Conservation (phyloP, 768 basidiomycete species). For the Phlebiopsis gigantea region DNA sequence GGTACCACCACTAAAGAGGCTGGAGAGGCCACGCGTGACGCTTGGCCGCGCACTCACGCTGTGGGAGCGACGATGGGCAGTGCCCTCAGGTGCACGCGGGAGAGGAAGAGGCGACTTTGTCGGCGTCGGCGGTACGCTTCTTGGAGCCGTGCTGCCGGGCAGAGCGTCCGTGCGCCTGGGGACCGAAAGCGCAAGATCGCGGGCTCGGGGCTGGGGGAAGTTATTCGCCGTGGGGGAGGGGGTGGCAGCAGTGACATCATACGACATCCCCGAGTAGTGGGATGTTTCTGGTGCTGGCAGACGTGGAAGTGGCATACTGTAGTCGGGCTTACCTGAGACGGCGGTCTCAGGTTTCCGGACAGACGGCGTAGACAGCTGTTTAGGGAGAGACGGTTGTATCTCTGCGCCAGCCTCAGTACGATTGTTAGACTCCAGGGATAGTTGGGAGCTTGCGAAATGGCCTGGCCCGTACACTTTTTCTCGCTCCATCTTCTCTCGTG, state of each 20-base stretch:
- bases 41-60: constrained; percentile 74
- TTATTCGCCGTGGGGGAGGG: constrained; percentile 56
- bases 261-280: constrained; percentile 79
- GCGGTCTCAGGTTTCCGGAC: constrained; percentile 30
- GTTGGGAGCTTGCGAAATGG: constrained; percentile 88
- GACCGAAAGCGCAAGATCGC: constrained; percentile 48
- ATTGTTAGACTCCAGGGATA: constrained; percentile 45
- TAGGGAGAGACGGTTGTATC: constrained; percentile 17
- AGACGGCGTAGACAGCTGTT: constrained; percentile 27
- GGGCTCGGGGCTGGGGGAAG: constrained; percentile 53
- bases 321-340: constrained; percentile 52
- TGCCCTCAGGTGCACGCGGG: constrained; percentile 70
- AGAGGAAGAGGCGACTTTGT: constrained; percentile 30
- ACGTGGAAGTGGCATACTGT: constrained; percentile 78
- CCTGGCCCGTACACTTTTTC: constrained; percentile 92
- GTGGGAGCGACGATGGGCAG: constrained; percentile 78
- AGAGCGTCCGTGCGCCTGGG: constrained; percentile 28
- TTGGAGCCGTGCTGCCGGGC: constrained; percentile 4
- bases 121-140: constrained; percentile 17
- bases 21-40: constrained; percentile 48
- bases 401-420: constrained; percentile 14
- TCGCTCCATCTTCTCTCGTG: constrained; percentile 91
- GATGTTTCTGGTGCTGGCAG: constrained; percentile 77
- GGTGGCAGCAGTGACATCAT: constrained; percentile 49
- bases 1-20: constrained; percentile 45